Percentiles rank a stretch among this genome's conserved stretches.
Evolutionary conservation across 495 filamentous ascomycete species (phyloP).

Genomic region (Aspergillus ostianus): DNA sequence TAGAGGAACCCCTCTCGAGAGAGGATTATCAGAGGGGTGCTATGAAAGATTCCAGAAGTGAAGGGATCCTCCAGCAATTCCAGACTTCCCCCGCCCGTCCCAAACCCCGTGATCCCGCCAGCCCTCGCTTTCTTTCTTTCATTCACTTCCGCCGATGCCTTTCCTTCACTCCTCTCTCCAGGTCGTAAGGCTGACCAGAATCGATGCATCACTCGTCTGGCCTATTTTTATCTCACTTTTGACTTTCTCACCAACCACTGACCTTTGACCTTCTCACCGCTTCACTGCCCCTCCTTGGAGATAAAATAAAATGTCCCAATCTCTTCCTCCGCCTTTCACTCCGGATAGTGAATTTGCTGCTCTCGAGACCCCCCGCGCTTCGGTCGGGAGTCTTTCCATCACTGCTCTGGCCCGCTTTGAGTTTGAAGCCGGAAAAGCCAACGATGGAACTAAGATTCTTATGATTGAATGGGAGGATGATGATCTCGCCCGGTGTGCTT

Average conservation of each 20-base stretch:
- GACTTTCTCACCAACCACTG: too few species aligned
- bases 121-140: not conserved
- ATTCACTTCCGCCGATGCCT: not conserved
- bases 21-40: too few species aligned
- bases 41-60: too few species aligned
- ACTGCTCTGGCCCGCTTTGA: constrained; percentile 76
- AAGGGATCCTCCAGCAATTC: too few species aligned
- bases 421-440: constrained; percentile 71
- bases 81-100: too few species aligned
- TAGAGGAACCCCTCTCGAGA: too few species aligned
- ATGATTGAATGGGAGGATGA: constrained; percentile 82
- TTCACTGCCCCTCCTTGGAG: not conserved
- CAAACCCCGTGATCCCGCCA: not conserved
- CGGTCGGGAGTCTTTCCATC: constrained; percentile 32
- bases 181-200: too few species aligned
- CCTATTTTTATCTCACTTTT: not conserved
- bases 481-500: constrained; percentile 31
- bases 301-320: constrained; percentile 14
- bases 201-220: not conserved
- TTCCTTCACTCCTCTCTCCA: not conserved
- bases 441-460: constrained; percentile 80
- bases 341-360: constrained; percentile 38
- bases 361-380: constrained; percentile 30
- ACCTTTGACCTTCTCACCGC: not conserved
- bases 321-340: constrained; percentile 32